Percentiles rank a stretch among this genome's conserved stretches.
These are phyloP conservation scores for Paramecium bursaria DNA, from an alignment of 73 alveolate genomes.

Conservation along the genomic window DNA sequence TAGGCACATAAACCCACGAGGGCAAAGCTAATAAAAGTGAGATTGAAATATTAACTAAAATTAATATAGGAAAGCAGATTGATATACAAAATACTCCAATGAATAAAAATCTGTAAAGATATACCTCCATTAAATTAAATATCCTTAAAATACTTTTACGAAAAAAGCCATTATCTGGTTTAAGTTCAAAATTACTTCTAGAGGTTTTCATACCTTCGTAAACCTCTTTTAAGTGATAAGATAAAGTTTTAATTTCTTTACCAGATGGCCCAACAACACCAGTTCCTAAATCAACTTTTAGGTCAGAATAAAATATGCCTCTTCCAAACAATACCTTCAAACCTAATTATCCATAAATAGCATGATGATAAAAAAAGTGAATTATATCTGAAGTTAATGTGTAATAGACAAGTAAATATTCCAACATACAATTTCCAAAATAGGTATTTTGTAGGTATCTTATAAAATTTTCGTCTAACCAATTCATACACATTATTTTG, in stretches of 20 bases:
- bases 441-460: not conserved
- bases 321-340: not conserved
- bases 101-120: slow-evolving; percentile 25
- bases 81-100: not conserved
- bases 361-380: not conserved
- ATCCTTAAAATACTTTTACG: slow-evolving; percentile 4
- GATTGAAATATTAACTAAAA: not conserved
- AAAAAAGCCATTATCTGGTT: slow-evolving; percentile 52
- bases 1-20: slow-evolving; percentile 9
- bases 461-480: not conserved
- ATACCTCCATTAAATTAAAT: slow-evolving; percentile 26
- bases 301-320: not conserved
- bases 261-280: slow-evolving; percentile 3
- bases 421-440: slow-evolving; percentile 1
- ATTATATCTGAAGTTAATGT: slow-evolving; percentile 14
- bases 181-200: not conserved
- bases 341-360: slow-evolving; percentile 1
- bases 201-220: slow-evolving; percentile 23
- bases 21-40: slow-evolving; percentile 6
- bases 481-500: slow-evolving; percentile 4
- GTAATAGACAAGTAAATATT: not conserved
- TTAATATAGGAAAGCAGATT: not conserved
- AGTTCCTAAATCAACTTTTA: not conserved
- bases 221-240: not conserved
- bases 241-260: no score